Evolutionary conservation across 305 asterid genomes (phyloP), one percentile per base, ranked within the genome.

Genomic region (Coffea humblotiana): DNA sequence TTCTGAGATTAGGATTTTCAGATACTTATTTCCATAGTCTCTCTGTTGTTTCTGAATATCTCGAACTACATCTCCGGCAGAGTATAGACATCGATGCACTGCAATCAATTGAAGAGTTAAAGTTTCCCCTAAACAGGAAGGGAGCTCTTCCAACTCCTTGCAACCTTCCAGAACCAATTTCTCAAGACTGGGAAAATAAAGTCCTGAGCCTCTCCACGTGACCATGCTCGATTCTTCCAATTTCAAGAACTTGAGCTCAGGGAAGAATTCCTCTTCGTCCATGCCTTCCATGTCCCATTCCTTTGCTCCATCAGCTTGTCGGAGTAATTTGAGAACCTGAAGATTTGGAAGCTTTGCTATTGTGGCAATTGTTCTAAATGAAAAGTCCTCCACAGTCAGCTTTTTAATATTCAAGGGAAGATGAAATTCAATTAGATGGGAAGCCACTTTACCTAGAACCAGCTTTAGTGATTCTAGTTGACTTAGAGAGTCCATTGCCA

Each of bases 281-380:
- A 45, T 45, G 15, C 23, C 19, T 37, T 37, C 76, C 76, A 72
- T n/a, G 7, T 23, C 25, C 3, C 64, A 48, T 37, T 37, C 43
- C 2, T 37, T 5, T 37, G 13, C 11, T 18, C 19, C 60, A 72
- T 15, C n/a, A 16, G 1, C 7, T 54, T 6, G 9, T 19, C 40
- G 1, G 3, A 8, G 7, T 60, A 78, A 18, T 37, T 78, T 78
- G 29, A 78, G 81, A 29, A 68, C 76, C 18, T 68, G 69, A 35
- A 78, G 69, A 71, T 78, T 69, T 18, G 60, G 60, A 16, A 78
- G 25, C 19, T 54, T 54, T 21, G 71, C 81, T 37, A 71, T 10
- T 13, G 25, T 14, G 2, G 60, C 43, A 29, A 78, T 73, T 43
- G 10, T 23, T 10, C 56, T n/a, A 69, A 72, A 71, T 1, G 54